Conservation (phyloP, 371 early-diverging fungal species). For the Coemansia sp. region DNA sequence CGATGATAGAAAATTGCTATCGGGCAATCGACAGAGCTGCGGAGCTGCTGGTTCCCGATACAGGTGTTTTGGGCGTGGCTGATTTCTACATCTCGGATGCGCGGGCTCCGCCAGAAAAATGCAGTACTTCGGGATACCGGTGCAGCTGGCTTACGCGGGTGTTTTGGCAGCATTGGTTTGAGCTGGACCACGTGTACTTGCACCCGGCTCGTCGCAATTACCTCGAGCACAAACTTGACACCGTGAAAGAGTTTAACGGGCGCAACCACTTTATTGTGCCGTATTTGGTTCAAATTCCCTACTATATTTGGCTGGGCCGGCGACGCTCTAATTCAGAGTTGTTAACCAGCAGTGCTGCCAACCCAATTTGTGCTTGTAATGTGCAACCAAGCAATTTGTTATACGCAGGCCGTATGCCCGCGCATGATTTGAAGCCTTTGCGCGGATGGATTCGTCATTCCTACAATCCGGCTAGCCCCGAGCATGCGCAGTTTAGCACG, state of each 20-base stretch:
- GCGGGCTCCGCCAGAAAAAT: background rate
- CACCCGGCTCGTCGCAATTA: constrained; percentile 80
- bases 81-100: constrained; percentile 77
- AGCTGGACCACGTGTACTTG: constrained; percentile 77
- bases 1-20: constrained; percentile 79
- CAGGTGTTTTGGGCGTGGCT: constrained; percentile 73
- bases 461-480: constrained; percentile 64
- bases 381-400: no score
- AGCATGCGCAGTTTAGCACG: constrained; percentile 73
- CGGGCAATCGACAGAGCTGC: constrained; percentile 70
- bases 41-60: constrained; percentile 59
- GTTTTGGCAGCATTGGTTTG: constrained; percentile 81
- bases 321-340: background rate
- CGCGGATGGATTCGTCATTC: constrained; percentile 62
- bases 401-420: no score
- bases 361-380: no score
- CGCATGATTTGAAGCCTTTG: no score
- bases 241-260: constrained; percentile 70
- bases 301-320: constrained; percentile 78
- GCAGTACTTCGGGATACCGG: constrained; percentile 56
- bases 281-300: constrained; percentile 75
- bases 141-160: constrained; percentile 77
- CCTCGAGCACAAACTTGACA: constrained; percentile 77
- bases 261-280: constrained; percentile 76
- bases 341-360: background rate